Evolutionary conservation across 1,139 yeast genomes (phyloP).

Genomic region (Geotrichum candidum): DNA sequence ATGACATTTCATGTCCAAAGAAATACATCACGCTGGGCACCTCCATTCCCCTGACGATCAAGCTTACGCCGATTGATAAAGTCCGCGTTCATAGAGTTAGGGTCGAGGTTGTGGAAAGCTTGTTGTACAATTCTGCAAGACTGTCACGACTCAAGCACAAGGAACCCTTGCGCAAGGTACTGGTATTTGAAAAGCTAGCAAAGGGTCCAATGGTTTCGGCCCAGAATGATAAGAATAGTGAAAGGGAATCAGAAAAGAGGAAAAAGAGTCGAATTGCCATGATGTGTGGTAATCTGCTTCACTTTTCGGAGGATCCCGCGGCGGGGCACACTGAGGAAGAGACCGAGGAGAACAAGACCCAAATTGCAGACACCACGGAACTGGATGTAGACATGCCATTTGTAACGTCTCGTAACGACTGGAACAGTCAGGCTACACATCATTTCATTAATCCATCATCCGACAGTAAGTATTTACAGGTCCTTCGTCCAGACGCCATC

Average conservation of each 20-base stretch:
- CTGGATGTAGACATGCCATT: slow-evolving; percentile 21
- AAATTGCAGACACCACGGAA: slow-evolving; percentile 5
- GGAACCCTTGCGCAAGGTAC: slow-evolving; percentile 29
- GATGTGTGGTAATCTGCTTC: slow-evolving; percentile 13
- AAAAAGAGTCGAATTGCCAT: slow-evolving; percentile 1
- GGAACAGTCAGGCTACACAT: slow-evolving; percentile 22
- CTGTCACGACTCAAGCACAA: slow-evolving; percentile 27
- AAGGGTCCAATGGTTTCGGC: background rate
- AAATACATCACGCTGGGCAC: slow-evolving; percentile 71
- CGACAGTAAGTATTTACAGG: slow-evolving; percentile 13
- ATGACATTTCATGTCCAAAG: slow-evolving; percentile 70
- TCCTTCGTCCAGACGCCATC: slow-evolving; percentile 59
- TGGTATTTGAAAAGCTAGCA: slow-evolving; percentile 28
- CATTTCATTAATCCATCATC: slow-evolving; percentile 20
- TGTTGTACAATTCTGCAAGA: slow-evolving; percentile 50
- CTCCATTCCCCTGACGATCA: slow-evolving; percentile 55
- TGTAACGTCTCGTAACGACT: slow-evolving; percentile 21
- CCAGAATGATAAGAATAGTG: background rate
- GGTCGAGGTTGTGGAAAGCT: slow-evolving; percentile 65
- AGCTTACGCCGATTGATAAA: slow-evolving; percentile 64
- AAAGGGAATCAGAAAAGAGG: background rate
- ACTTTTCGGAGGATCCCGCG: slow-evolving; percentile 1
- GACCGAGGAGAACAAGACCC: background rate
- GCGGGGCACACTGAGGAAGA: background rate
- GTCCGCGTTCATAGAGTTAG: slow-evolving; percentile 65